phyloP scores from a whole-genome alignment of 108 stramenopile genomes.

The Epipyxis sp. region DNA sequence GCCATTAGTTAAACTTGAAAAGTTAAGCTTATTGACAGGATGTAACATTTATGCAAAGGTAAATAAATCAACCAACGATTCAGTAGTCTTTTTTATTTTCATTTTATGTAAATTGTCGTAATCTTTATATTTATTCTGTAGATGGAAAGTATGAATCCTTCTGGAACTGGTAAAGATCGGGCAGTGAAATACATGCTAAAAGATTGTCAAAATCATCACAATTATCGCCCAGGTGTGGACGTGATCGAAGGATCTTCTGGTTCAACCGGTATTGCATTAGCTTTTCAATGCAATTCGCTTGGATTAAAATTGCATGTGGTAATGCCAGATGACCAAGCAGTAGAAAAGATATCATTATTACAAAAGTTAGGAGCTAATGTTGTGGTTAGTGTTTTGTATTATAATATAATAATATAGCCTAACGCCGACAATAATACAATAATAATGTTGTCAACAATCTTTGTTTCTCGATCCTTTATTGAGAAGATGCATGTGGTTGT shows the following conservation, averaged over 20 bases:
- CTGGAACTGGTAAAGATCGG: slow-evolving; percentile 83
- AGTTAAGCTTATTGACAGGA: no score
- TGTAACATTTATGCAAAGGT: no score
- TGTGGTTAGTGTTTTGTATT: no score
- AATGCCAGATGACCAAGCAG: slow-evolving; percentile 90
- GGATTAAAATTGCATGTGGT: slow-evolving; percentile 81
- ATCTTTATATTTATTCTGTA: no score
- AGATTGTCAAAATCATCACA: slow-evolving; percentile 69
- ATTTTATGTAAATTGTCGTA: not conserved
- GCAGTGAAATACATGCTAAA: slow-evolving; percentile 81
- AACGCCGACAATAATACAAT: no score
- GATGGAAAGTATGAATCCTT: slow-evolving; percentile 76
- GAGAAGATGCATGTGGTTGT: no score
- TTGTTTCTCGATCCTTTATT: no score
- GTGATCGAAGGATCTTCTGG: slow-evolving; percentile 89
- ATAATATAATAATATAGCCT: no score
- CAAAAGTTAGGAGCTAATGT: slow-evolving; percentile 72
- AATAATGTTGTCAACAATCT: no score
- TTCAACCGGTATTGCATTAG: slow-evolving; percentile 88
- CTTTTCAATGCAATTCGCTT: slow-evolving; percentile 71
- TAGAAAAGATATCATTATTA: slow-evolving; percentile 72
- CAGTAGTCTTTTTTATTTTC: not conserved
- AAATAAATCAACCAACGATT: no score
- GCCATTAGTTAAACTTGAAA: no score
- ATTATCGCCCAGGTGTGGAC: slow-evolving; percentile 75